Evolutionary conservation across 768 basidiomycete species (phyloP).

Genomic region (Leucosporidium yakuticum): DNA sequence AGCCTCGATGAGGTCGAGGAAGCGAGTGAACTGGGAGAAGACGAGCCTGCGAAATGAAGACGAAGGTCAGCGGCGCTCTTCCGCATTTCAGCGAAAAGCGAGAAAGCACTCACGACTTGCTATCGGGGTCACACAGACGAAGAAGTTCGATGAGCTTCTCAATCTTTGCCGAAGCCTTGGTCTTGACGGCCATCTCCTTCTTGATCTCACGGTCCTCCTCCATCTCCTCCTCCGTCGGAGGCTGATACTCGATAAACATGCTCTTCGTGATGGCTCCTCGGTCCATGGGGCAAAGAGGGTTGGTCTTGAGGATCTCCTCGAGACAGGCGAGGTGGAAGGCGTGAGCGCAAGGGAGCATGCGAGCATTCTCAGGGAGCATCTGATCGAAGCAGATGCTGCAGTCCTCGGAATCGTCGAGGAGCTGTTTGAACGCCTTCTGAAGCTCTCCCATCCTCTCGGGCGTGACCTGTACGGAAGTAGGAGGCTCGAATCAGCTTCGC

Average conservation of each 20-base stretch:
- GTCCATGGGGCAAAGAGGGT: background rate
- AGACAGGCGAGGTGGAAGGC: slow-evolving; percentile 15
- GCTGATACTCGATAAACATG: background rate
- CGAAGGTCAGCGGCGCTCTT: background rate
- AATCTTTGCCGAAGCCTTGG: background rate
- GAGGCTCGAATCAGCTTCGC: background rate
- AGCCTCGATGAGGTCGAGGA: slow-evolving; percentile 13
- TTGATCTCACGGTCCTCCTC: background rate
- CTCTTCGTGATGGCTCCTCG: background rate
- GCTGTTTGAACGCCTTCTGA: background rate
- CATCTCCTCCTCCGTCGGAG: background rate
- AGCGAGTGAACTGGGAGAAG: slow-evolving; percentile 18
- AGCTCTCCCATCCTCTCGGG: background rate
- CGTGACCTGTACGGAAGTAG: background rate
- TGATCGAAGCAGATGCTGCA: slow-evolving; percentile 16
- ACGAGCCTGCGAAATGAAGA: background rate
- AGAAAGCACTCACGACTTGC: background rate
- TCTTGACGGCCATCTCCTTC: background rate
- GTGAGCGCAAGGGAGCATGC: slow-evolving; percentile 25
- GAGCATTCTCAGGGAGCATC: slow-evolving; percentile 8
- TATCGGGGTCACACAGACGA: background rate
- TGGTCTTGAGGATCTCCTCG: slow-evolving; percentile 10
- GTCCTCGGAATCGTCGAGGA: background rate
- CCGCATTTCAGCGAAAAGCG: no score
- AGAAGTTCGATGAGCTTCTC: background rate